A percentile compares a stretch with the other conserved stretches of the same genome.
These are phyloP conservation scores for Rutidosis leptorrhynchoides DNA, from an alignment of 129 eudicot genomes.

Conservation along the genomic window DNA sequence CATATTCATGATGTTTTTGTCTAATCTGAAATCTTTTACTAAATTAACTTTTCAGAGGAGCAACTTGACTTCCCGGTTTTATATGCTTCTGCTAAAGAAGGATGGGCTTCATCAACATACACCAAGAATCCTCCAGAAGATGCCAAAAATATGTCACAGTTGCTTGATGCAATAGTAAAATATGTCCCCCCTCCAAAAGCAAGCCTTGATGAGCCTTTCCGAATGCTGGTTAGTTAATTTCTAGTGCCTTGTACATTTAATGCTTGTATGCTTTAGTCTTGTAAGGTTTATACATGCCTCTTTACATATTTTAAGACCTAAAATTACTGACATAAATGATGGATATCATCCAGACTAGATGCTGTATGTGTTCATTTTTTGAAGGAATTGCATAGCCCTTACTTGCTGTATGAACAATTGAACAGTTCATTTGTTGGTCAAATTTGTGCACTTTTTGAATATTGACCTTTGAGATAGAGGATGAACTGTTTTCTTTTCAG, in stretches of 20 bases:
- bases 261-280: slow-evolving; percentile 2
- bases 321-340: not conserved
- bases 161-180: slow-evolving; percentile 85
- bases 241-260: slow-evolving; percentile 11
- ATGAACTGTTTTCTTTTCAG: slow-evolving; percentile 48
- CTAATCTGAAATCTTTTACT: slow-evolving; percentile 5
- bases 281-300: not conserved
- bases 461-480: slow-evolving; percentile 32
- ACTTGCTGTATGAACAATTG: not conserved
- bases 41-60: slow-evolving; percentile 58
- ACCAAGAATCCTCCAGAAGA: slow-evolving; percentile 78
- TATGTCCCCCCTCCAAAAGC: slow-evolving; percentile 86
- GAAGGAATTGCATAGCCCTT: not conserved
- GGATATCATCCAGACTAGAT: not conserved
- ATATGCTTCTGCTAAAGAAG: slow-evolving; percentile 98
- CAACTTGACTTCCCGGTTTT: slow-evolving; percentile 96
- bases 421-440: not conserved
- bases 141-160: slow-evolving; percentile 73
- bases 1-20: not conserved
- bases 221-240: slow-evolving; percentile 77
- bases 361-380: slow-evolving; percentile 1
- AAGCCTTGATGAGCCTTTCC: slow-evolving; percentile 70
- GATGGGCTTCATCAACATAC: slow-evolving; percentile 87
- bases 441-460: not conserved
- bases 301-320: slow-evolving; percentile 4